These are phyloP conservation scores for Rhizopogon vinicolor DNA, from an alignment of 768 basidiomycete species.

Conservation along the genomic window DNA sequence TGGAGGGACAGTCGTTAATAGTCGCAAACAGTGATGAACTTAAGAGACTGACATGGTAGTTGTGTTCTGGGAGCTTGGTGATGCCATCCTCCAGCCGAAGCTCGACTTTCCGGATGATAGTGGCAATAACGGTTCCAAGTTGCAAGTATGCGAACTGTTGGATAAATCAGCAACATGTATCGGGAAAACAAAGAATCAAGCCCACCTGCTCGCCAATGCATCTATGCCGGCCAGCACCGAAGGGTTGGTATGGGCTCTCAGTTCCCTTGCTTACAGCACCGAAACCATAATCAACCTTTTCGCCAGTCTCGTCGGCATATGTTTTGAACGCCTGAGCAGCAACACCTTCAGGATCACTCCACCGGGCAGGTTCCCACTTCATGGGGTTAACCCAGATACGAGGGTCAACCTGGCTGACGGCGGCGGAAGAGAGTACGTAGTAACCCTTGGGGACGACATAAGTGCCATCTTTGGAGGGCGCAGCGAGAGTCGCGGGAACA, in stretches of 20 bases:
- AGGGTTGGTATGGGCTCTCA: slow-evolving; percentile 94
- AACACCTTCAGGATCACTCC: slow-evolving; percentile 81
- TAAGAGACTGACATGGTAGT: slow-evolving; percentile 74
- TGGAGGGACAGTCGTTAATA: slow-evolving; percentile 23
- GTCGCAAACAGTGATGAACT: background rate
- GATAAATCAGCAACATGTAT: background rate
- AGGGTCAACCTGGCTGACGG: slow-evolving; percentile 85
- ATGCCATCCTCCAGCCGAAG: slow-evolving; percentile 54
- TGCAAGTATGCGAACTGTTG: slow-evolving; percentile 90
- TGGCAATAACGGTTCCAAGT: slow-evolving; percentile 77
- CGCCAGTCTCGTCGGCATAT: slow-evolving; percentile 71
- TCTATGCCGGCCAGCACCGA: slow-evolving; percentile 93
- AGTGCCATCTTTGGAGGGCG: slow-evolving; percentile 65
- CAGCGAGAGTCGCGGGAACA: slow-evolving; percentile 75
- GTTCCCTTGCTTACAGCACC: slow-evolving; percentile 96
- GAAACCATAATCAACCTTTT: slow-evolving; percentile 96
- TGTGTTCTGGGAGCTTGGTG: slow-evolving; percentile 64
- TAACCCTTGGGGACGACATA: slow-evolving; percentile 90
- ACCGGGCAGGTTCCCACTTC: slow-evolving; percentile 77
- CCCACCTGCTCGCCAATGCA: slow-evolving; percentile 88
- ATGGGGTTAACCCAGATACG: slow-evolving; percentile 69
- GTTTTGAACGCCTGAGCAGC: slow-evolving; percentile 73
- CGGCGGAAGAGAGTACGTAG: slow-evolving; percentile 85
- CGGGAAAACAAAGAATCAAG: slow-evolving; percentile 1
- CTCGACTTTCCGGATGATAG: slow-evolving; percentile 73